Percentiles rank a stretch among this genome's conserved stretches.
Evolutionary conservation across 139 green algal genomes (phyloP).

Genomic region (Haematococcus sp.): DNA sequence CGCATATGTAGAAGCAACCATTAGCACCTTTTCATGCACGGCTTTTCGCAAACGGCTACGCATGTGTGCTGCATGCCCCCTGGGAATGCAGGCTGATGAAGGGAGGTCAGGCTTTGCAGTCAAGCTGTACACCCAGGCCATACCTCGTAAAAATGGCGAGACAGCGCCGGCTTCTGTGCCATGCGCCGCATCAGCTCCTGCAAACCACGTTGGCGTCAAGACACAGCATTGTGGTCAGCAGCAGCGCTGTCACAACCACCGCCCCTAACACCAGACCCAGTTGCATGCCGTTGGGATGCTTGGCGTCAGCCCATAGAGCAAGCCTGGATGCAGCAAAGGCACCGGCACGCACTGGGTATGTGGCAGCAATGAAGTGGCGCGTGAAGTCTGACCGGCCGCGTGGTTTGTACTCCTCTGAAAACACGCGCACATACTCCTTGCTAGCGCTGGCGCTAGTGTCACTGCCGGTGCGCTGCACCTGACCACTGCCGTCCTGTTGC

Average conservation of each 20-base stretch:
- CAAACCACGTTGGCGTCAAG: too few relatives aligned
- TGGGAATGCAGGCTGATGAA: not conserved
- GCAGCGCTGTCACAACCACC: not conserved
- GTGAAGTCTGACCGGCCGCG: constrained; percentile 13
- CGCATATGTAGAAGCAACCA: not conserved
- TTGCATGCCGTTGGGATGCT: not conserved
- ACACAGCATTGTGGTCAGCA: not conserved
- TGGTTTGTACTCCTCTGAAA: constrained; percentile 23
- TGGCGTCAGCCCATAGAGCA: not conserved
- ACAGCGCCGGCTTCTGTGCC: too few relatives aligned
- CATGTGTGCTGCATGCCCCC: not conserved
- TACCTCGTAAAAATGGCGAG: too few relatives aligned
- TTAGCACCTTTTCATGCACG: not conserved
- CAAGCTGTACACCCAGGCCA: not conserved
- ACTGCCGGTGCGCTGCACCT: not conserved
- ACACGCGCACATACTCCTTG: constrained; percentile 23
- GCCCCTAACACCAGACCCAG: not conserved
- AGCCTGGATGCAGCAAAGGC: not conserved
- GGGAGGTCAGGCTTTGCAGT: too few relatives aligned
- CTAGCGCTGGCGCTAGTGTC: not conserved
- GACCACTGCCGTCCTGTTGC: not conserved
- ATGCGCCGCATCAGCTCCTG: too few relatives aligned
- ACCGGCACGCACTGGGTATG: constrained; percentile 19
- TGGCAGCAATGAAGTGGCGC: constrained; percentile 32
- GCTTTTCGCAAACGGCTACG: not conserved